These are phyloP conservation scores for Neurospora discreta DNA, from an alignment of 495 filamentous ascomycete species.

Conservation along the genomic window DNA sequence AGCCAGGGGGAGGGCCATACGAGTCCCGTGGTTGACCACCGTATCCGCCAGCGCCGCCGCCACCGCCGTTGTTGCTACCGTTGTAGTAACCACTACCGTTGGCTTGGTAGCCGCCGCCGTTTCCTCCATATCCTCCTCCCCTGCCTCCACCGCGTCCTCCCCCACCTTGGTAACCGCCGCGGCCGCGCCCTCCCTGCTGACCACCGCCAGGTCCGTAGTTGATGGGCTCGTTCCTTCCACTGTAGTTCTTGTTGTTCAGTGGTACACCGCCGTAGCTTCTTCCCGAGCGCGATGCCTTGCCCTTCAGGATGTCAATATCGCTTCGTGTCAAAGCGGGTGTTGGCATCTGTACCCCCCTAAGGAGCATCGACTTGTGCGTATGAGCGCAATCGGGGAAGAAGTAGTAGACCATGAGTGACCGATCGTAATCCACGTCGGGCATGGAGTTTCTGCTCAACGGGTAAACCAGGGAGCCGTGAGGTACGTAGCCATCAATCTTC, in stretches of 20 bases:
- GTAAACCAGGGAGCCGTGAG: conserved; percentile 48
- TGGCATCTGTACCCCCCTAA: conserved; percentile 68
- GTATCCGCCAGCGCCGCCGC: conserved; percentile 17
- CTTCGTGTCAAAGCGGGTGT: conserved; percentile 55
- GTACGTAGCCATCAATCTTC: conserved; percentile 71
- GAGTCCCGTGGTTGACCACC: conserved; percentile 12
- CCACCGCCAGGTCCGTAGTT: conserved; percentile 28
- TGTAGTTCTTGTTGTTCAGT: conserved; percentile 19
- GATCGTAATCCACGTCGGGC: conserved; percentile 72
- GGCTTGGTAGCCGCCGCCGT: conserved; percentile 12
- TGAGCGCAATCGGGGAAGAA: conserved; percentile 60
- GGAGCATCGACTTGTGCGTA: conserved; percentile 86
- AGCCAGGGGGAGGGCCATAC: conserved; percentile 26
- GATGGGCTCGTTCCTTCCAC: conserved; percentile 25
- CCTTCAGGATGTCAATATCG: conserved; percentile 61
- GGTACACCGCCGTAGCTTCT: conserved; percentile 35
- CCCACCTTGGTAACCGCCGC: not conserved
- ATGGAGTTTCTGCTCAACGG: conserved; percentile 55
- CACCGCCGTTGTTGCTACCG: conserved; percentile 16
- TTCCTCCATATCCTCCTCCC: not conserved
- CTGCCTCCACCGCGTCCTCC: not conserved
- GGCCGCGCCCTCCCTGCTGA: conserved; percentile 14
- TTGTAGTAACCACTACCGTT: conserved; percentile 12
- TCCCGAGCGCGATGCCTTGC: conserved; percentile 49
- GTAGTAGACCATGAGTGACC: conserved; percentile 77